phyloP scores from a whole-genome alignment of 2,329 filamentous ascomycete species.

The Paecilomyces niveus region DNA sequence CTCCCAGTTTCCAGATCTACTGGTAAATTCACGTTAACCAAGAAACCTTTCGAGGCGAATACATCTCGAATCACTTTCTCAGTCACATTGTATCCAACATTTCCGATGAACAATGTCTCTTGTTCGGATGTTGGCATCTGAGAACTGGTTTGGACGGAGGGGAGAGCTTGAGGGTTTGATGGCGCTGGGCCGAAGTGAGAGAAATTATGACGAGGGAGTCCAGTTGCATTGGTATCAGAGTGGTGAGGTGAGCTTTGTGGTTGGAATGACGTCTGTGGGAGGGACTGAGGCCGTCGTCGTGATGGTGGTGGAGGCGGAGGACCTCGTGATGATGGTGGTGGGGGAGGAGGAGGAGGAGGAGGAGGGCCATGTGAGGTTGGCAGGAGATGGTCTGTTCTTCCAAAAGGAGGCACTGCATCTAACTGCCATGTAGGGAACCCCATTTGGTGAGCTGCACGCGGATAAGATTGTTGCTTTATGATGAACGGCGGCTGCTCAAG shows the following conservation, averaged over 20 bases:
- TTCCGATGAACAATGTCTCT: conserved; percentile 31
- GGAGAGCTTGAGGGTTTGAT: neutral
- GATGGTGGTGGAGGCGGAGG: no score
- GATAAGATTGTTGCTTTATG: neutral
- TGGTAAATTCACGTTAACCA: conserved; percentile 28
- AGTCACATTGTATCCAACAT: conserved; percentile 32
- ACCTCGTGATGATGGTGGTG: no score
- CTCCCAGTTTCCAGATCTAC: conserved; percentile 23
- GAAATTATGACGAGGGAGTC: neutral
- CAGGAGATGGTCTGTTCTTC: neutral
- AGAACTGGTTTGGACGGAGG: neutral
- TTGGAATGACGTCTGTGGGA: no score
- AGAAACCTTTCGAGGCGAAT: conserved; percentile 30
- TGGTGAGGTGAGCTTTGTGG: no score
- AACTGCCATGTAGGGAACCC: neutral
- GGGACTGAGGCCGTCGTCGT: no score
- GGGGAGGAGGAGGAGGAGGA: no score
- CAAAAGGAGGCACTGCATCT: neutral
- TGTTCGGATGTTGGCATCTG: conserved; percentile 1
- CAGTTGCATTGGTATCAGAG: neutral
- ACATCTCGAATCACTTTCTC: conserved; percentile 28
- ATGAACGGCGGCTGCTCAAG: neutral
- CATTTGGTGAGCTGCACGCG: neutral
- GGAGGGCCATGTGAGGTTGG: neutral
- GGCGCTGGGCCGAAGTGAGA: neutral